Percentiles rank a stretch among this genome's conserved stretches.
phyloP scores from a whole-genome alignment of 495 filamentous ascomycete genomes.

The Geoglossum glabrum region DNA sequence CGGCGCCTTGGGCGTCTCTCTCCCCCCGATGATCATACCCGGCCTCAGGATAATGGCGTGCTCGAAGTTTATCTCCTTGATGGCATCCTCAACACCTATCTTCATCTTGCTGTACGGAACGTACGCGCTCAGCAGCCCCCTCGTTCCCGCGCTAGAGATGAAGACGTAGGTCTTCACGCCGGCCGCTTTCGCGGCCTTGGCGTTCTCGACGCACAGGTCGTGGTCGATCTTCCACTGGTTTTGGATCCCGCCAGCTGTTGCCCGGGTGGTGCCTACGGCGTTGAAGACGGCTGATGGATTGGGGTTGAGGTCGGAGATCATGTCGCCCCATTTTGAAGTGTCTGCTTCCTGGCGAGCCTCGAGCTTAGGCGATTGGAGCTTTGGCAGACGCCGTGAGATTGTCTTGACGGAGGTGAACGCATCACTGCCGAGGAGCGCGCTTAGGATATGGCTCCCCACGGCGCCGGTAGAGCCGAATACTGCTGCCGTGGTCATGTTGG shows the following conservation, averaged over 20 bases:
- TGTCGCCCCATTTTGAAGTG: conserved; percentile 18
- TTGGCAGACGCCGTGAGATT: conserved; percentile 29
- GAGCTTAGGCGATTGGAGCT: conserved; percentile 1
- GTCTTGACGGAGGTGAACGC: conserved; percentile 28
- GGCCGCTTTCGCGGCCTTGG: conserved; percentile 26
- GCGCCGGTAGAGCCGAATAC: conserved; percentile 38
- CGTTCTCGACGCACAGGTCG: conserved; percentile 27
- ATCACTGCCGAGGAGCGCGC: conserved; percentile 27
- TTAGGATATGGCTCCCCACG: conserved; percentile 34
- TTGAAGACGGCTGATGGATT: conserved; percentile 25
- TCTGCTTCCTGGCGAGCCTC: conserved; percentile 7
- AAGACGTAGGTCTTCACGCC: conserved; percentile 30
- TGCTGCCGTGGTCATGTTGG: conserved; percentile 22
- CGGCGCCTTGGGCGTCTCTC: conserved; percentile 17
- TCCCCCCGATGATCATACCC: conserved; percentile 21
- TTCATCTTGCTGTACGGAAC: conserved; percentile 24
- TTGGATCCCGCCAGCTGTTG: conserved; percentile 24
- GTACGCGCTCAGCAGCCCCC: conserved; percentile 13
- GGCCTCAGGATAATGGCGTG: conserved; percentile 21
- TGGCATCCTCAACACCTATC: conserved; percentile 21
- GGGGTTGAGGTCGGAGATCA: conserved; percentile 19
- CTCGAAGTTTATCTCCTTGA: conserved; percentile 20
- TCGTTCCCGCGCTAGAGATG: conserved; percentile 23
- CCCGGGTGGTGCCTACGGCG: conserved; percentile 26
- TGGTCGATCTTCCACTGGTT: conserved; percentile 32